Base-by-base conservation (phyloP, 1,284 basidiomycete species). In the Afroboletus lepidellus region DNA sequence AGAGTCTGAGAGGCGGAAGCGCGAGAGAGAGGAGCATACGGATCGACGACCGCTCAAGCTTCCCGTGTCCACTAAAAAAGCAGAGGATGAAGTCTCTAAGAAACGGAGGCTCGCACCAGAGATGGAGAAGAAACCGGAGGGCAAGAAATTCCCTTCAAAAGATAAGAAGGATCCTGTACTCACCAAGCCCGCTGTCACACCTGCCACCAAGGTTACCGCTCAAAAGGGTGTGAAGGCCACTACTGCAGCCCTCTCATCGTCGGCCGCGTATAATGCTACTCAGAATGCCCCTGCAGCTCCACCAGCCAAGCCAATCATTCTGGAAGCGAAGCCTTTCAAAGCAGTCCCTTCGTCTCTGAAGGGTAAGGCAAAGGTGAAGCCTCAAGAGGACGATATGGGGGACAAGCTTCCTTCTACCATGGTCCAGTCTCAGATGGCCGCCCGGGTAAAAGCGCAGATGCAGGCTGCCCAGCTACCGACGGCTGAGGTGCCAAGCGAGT, bases 21-120 rank as follows among this genome's bases (percentile, higher is more conserved):
- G 83, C 56, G 87, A 90, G 60, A 78, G 85, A 39, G 89, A 91
- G 57, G 87, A 91, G 59, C 74, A 77, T 51, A 84, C 83, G 3
- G 83, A 84, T 51, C 89, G 88, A 62, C 77, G 82, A 39, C 76
- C 77, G 1, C 59, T 77, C 27, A 74, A 78, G 75, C 57, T 57
- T 29, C 29, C 57, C 21, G 57, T 61, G 43, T 60, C 69, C 13
- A 65, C 66, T 15, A 88, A 85, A 67, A 89, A 86, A 77, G 81
- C 55, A 64, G 83, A 86, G 15, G 88, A 90, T 23, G 88, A 90
- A 43, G 66, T 70, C 27, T 73, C 76, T n/a, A 87, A 85, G 74
- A 89, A 88, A 67, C 81, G 85, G 41, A 87, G 85, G 65, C 53
- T 84, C 30, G 70, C 64, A 8, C 63, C 65, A 20, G 84, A 87